Percentiles rank a stretch among this genome's conserved stretches.
Conservation (phyloP, 768 basidiomycete genomes). For the Mycena indigotica region DNA sequence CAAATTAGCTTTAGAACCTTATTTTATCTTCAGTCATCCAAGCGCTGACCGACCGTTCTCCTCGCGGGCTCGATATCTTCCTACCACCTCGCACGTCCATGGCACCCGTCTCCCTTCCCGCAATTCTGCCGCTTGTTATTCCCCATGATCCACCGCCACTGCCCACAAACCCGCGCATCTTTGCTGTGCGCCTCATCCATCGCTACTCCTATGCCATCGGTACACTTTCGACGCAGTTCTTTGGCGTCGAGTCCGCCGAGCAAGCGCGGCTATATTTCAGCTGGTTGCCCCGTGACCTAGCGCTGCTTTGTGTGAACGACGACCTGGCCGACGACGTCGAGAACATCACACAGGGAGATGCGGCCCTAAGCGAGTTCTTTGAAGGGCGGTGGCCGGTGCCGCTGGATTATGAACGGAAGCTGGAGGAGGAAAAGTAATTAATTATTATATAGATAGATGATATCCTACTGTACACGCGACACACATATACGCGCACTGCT, state of each 20-base stretch:
- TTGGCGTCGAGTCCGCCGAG: slow-evolving; percentile 15
- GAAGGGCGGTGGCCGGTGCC: slow-evolving; percentile 4
- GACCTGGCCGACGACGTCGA: slow-evolving; percentile 26
- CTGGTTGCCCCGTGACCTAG: slow-evolving; percentile 26
- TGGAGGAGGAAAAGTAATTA: too few relatives aligned
- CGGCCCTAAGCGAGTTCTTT: slow-evolving; percentile 8
- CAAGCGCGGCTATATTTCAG: slow-evolving; percentile 17
- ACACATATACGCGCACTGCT: too few relatives aligned
- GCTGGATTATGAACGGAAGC: neutral
- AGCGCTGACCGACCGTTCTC: slow-evolving; percentile 15
- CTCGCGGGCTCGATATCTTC: slow-evolving; percentile 16
- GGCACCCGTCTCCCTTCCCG: slow-evolving; percentile 19
- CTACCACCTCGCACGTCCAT: slow-evolving; percentile 11
- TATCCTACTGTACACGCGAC: too few relatives aligned
- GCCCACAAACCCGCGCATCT: slow-evolving; percentile 26
- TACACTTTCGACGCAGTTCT: slow-evolving; percentile 23
- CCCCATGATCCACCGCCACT: slow-evolving; percentile 15
- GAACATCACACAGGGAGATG: slow-evolving; percentile 12
- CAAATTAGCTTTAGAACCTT: too few relatives aligned
- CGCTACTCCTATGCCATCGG: slow-evolving; percentile 39
- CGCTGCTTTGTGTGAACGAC: slow-evolving; percentile 38
- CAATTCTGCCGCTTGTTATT: slow-evolving; percentile 23
- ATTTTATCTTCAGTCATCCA: slow-evolving; percentile 10
- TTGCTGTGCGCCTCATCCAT: slow-evolving; percentile 33
- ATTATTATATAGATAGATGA: too few relatives aligned